Conservation (phyloP, 2,329 filamentous ascomycete genomes). For the Colletotrichum sp. region DNA sequence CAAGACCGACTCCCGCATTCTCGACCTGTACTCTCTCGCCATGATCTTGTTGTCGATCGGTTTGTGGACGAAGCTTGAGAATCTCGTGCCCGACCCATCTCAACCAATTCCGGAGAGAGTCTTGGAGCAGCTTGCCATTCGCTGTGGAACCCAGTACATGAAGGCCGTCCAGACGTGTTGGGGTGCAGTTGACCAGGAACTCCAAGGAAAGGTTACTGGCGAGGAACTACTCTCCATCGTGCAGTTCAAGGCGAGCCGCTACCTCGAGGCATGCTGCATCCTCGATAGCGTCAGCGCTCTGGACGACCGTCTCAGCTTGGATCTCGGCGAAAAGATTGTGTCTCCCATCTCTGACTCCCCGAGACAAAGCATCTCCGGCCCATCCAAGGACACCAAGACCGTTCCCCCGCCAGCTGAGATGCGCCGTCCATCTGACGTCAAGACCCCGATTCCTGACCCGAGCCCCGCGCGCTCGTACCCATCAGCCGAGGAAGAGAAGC, state of each 20-base stretch:
- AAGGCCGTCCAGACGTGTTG: slow-evolving; percentile 77
- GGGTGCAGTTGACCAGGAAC: slow-evolving; percentile 70
- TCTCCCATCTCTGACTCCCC: background rate
- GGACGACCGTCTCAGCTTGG: slow-evolving; percentile 57
- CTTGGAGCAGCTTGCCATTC: slow-evolving; percentile 66
- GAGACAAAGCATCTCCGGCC: slow-evolving; percentile 1
- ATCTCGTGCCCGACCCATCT: slow-evolving; percentile 50
- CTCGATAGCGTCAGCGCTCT: slow-evolving; percentile 64
- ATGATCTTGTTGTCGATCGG: slow-evolving; percentile 78
- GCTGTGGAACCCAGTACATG: slow-evolving; percentile 77
- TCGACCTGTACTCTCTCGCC: slow-evolving; percentile 76
- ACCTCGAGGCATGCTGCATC: slow-evolving; percentile 67
- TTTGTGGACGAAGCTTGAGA: slow-evolving; percentile 72
- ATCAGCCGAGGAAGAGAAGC: slow-evolving; percentile 15
- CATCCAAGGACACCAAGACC: slow-evolving; percentile 7
- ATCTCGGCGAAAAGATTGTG: slow-evolving; percentile 37
- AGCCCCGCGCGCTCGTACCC: slow-evolving; percentile 5
- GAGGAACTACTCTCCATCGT: slow-evolving; percentile 59
- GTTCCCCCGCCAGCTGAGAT: slow-evolving; percentile 40
- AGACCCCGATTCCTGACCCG: background rate
- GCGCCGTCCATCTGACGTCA: slow-evolving; percentile 34
- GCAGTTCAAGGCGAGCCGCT: slow-evolving; percentile 61
- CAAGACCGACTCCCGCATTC: slow-evolving; percentile 60
- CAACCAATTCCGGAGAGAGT: slow-evolving; percentile 64
- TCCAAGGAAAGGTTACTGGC: slow-evolving; percentile 48